phyloP scores from a whole-genome alignment of 441 rosid genomes.

The Mallotus repandus region DNA sequence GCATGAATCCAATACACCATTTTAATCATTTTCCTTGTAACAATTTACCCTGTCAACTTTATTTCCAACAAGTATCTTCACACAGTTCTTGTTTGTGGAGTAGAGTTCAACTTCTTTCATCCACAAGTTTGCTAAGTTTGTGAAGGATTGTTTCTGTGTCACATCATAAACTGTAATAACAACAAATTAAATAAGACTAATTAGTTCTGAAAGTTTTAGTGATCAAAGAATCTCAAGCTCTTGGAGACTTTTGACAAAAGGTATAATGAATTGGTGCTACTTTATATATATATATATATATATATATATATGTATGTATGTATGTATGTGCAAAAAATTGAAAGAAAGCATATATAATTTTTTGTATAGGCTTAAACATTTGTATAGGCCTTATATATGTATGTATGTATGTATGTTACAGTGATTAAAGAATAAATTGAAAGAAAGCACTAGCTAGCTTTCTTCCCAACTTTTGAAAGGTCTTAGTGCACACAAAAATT shows the following conservation, averaged over 20 bases:
- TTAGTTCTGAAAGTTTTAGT: neutral
- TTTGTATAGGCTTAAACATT: too few species aligned
- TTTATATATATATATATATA: too few species aligned
- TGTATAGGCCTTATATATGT: too few species aligned
- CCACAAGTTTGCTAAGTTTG: slow-evolving; percentile 52
- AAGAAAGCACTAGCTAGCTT: too few species aligned
- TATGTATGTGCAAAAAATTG: neutral
- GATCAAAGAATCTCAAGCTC: too few species aligned
- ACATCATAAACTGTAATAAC: slow-evolving; percentile 42
- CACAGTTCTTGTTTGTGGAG: slow-evolving; percentile 48
- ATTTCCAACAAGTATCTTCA: slow-evolving; percentile 56
- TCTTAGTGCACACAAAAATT: neutral
- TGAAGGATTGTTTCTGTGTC: slow-evolving; percentile 51
- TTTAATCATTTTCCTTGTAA: too few species aligned
- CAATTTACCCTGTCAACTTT: slow-evolving; percentile 45
- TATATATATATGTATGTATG: too few species aligned
- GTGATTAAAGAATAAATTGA: neutral
- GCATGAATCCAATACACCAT: too few species aligned
- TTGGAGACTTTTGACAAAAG: too few species aligned
- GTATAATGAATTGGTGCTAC: neutral
- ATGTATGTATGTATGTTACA: neutral
- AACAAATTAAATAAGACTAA: neutral
- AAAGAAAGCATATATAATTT: too few species aligned
- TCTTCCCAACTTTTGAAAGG: neutral
- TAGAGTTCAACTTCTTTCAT: slow-evolving; percentile 49